A percentile compares a stretch with the other conserved stretches of the same genome.
These are phyloP conservation scores for Hydnomerulius pinastri DNA, from an alignment of 768 basidiomycete genomes.

Conservation along the genomic window DNA sequence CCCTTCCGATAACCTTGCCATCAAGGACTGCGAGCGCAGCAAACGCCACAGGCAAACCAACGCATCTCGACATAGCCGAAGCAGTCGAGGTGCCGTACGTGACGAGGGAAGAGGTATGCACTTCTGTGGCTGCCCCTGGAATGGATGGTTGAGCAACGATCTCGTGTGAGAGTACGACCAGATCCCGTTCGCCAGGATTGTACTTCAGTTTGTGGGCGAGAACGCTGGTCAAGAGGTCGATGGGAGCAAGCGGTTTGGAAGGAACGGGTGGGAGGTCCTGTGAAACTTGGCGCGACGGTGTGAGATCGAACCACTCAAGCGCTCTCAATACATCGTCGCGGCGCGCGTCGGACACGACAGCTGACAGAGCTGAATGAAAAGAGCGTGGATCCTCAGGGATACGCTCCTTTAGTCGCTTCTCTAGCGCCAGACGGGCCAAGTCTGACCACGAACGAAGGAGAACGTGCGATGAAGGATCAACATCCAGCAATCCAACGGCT, in stretches of 20 bases:
- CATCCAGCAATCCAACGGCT: conserved; percentile 65
- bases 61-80: conserved; percentile 90
- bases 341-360: conserved; percentile 17
- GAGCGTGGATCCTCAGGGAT: conserved; percentile 35
- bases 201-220: conserved; percentile 76
- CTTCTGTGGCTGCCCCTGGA: conserved; percentile 37
- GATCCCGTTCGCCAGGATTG: conserved; percentile 70
- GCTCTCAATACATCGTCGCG: conserved; percentile 38
- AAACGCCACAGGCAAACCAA: conserved; percentile 86
- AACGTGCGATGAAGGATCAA: conserved; percentile 15
- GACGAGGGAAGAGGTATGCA: conserved; percentile 68
- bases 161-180: conserved; percentile 86
- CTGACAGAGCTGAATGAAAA: conserved; percentile 33
- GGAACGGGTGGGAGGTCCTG: conserved; percentile 46
- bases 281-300: conserved; percentile 4
- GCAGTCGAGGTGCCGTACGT: conserved; percentile 57
- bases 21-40: conserved; percentile 74
- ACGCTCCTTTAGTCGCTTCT: conserved; percentile 22
- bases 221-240: conserved; percentile 75
- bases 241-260: conserved; percentile 43
- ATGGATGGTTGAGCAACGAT: conserved; percentile 49
- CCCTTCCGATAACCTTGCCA: conserved; percentile 51
- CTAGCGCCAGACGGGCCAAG: conserved; percentile 38
- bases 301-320: conserved; percentile 42
- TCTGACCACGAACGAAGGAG: conserved; percentile 33